Base-by-base conservation (phyloP, 305 asterid genomes). In the Petunia hybrid region DNA sequence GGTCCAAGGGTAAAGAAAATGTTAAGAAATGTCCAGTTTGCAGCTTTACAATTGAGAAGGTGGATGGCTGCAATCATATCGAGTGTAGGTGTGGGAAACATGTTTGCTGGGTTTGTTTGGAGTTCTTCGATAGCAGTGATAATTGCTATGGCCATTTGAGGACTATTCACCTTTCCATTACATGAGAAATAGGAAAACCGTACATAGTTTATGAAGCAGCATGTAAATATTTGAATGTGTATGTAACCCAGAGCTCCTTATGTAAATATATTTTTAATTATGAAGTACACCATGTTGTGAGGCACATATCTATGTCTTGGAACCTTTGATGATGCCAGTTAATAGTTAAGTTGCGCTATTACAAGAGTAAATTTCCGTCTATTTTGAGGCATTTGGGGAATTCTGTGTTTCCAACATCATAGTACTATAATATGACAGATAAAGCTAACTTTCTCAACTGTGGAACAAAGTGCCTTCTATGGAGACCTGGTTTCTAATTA, bases 1-100 rank as follows among this genome's bases (percentile, higher is more conserved):
- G 99, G 99, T 83, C 95, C 83, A 57, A 42, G 5, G 98, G 98
- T 63, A 92, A 87, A 80, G 95, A 90, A 1, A 82, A 91, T 8
- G 98, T 96, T 83, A 92, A 94, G 93, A 77, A 4, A 59, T 96
- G 98, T 82, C 98, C 99, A 0, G 78, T 85, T 13, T 96, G 99
- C 77, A 85, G 88, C 70, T 91, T 78, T 83, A 92, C 92, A 6
- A 90, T 96, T 1, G 99, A 96, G 98, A 94, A 96, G 84, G 89
- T 90, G 64, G 97, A 93, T 0, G 99, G 98, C 64, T 96, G 99
- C 93, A 91, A 96, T 80, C 99, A 96, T 61, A 73, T 96, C 1
- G 91, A 83, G 74, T 96, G 99, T 67, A 84, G 83, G 85, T 96
- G 99, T 6, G 98, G 99, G 85, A 84, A 57, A 77, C 98, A 94